A percentile compares a stretch with the other conserved stretches of the same genome.
Evolutionary conservation across 2,329 filamentous ascomycete genomes (phyloP).

Genomic region (Capronia americana): DNA sequence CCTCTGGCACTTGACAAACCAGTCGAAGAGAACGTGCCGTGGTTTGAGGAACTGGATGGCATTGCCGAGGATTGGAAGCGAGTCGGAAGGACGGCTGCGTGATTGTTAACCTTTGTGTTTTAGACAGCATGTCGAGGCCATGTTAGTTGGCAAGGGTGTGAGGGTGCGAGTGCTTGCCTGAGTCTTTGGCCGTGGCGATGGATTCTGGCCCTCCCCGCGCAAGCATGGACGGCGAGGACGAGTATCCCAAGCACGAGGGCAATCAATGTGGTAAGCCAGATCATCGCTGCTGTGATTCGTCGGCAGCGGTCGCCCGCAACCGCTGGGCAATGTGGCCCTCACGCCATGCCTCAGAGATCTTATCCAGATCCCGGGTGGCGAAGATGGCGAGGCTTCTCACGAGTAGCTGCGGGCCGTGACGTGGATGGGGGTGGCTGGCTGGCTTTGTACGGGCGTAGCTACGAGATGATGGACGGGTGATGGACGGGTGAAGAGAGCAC

Average conservation of each 20-base stretch:
- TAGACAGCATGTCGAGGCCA: background rate
- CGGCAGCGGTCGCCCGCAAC: constrained; percentile 13
- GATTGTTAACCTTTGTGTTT: constrained; percentile 2
- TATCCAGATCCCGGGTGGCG: constrained; percentile 20
- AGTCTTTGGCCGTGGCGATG: constrained; percentile 31
- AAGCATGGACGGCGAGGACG: constrained; percentile 9
- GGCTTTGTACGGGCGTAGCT: background rate
- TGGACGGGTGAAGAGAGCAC: background rate
- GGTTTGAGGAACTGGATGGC: constrained; percentile 67
- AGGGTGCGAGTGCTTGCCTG: constrained; percentile 26
- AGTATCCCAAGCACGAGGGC: constrained; percentile 23
- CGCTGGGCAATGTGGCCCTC: background rate
- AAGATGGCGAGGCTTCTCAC: constrained; percentile 6
- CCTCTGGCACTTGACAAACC: constrained; percentile 66
- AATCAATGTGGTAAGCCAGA: constrained; percentile 22
- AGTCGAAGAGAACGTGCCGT: constrained; percentile 65
- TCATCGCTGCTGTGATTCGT: constrained; percentile 22
- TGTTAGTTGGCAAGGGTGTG: background rate
- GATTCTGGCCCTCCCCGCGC: constrained; percentile 22
- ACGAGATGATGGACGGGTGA: background rate
- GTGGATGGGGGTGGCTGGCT: constrained; percentile 12
- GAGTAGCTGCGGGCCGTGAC: constrained; percentile 10
- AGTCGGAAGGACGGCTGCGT: constrained; percentile 39
- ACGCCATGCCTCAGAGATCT: constrained; percentile 20
- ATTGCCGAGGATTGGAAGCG: constrained; percentile 63